A percentile compares a stretch with the other conserved stretches of the same genome.
Conservation (phyloP, 495 filamentous ascomycete genomes). For the Aspergillus indologenus region DNA sequence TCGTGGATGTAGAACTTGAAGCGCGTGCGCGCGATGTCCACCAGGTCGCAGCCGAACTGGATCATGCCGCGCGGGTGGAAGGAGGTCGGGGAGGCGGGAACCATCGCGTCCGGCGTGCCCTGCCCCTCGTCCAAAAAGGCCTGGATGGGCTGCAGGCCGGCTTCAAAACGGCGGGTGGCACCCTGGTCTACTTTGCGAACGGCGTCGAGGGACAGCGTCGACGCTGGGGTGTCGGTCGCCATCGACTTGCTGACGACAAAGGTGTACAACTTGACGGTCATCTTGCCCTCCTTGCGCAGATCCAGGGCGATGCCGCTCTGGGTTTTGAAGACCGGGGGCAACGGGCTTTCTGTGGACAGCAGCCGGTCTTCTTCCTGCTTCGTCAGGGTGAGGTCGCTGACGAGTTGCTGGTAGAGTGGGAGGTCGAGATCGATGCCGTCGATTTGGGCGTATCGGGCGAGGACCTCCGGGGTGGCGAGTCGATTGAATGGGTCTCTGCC, state of each 20-base stretch:
- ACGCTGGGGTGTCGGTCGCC: neutral
- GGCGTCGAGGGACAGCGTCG: neutral
- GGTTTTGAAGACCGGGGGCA: neutral
- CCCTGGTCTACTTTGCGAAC: neutral
- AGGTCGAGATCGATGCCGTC: neutral
- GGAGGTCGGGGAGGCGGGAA: neutral
- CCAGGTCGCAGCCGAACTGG: conserved; percentile 7
- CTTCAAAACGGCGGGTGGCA: neutral
- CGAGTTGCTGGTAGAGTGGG: neutral
- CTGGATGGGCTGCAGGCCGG: neutral
- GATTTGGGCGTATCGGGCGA: neutral
- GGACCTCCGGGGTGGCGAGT: neutral
- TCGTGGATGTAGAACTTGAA: conserved; percentile 13
- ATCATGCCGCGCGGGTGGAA: neutral
- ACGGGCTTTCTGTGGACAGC: neutral
- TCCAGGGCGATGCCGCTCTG: conserved; percentile 3
- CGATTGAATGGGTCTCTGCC: neutral
- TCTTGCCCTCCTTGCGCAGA: neutral
- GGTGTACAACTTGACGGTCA: conserved; percentile 11
- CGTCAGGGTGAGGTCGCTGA: neutral
- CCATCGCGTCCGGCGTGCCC: neutral
- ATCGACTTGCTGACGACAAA: neutral
- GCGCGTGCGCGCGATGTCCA: conserved; percentile 5
- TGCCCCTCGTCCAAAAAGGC: neutral
- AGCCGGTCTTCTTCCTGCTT: neutral